These are phyloP conservation scores for Tolypocladium ovalisporum DNA, from an alignment of 2,329 filamentous ascomycete genomes.

Conservation along the genomic window DNA sequence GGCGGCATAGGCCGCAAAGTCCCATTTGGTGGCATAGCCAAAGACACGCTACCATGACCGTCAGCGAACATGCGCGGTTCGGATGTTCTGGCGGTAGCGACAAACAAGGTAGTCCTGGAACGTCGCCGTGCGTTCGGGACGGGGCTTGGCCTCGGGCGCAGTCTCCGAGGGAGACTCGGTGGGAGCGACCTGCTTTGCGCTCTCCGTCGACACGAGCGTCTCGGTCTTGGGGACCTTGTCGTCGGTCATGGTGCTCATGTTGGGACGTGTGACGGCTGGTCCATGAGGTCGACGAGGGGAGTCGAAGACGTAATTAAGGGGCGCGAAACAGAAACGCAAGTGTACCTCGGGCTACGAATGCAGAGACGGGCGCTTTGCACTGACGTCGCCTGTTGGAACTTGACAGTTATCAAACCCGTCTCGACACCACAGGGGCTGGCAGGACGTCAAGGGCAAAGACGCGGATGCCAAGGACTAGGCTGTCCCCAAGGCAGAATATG, in stretches of 20 bases:
- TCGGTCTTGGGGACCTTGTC: background rate
- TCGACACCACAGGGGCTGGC: background rate
- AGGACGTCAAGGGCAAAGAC: background rate
- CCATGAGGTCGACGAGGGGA: background rate
- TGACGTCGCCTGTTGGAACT: background rate
- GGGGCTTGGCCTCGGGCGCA: background rate
- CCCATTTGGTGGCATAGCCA: conserved; percentile 41
- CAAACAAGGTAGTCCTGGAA: conserved; percentile 32
- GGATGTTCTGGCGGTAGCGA: background rate
- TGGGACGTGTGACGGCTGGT: no score
- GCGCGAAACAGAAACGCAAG: background rate
- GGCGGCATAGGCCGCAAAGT: conserved; percentile 34
- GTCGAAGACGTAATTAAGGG: background rate
- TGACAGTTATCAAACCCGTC: background rate
- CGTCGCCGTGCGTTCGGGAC: conserved; percentile 27
- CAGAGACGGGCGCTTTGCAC: background rate
- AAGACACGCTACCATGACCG: conserved; percentile 32
- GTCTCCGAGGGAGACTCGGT: background rate
- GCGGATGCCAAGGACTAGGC: background rate
- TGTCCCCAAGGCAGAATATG: background rate
- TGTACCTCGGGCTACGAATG: no score
- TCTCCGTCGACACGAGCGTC: background rate
- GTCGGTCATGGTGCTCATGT: background rate
- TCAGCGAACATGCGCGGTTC: background rate
- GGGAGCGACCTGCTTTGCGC: background rate